phyloP scores from a whole-genome alignment of 1,139 yeast genomes.

The Taphrina deformans region DNA sequence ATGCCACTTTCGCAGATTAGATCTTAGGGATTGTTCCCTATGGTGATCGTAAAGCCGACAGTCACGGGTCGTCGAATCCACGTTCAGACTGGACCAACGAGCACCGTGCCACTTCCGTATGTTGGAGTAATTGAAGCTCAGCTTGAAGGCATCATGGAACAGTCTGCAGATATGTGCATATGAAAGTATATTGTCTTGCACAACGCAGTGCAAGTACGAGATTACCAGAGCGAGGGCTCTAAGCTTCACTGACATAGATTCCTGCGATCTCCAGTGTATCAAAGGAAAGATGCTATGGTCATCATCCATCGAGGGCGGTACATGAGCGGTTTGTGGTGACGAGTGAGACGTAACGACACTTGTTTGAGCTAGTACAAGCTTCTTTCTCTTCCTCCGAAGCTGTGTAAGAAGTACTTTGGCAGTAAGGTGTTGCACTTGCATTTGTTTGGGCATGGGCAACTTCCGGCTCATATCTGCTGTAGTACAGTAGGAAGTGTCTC shows the following conservation, averaged over 20 bases:
- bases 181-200: not conserved
- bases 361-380: not conserved
- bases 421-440: not conserved
- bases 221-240: not conserved
- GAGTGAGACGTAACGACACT: not conserved
- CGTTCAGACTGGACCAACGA: not conserved
- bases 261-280: too few relatives aligned
- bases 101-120: not conserved
- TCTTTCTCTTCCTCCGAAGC: not conserved
- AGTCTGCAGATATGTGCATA: not conserved
- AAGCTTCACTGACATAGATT: too few relatives aligned
- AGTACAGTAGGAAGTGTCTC: not conserved
- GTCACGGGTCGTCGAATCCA: not conserved
- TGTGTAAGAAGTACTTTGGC: not conserved
- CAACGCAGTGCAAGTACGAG: not conserved
- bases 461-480: not conserved
- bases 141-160: not conserved
- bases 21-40: not conserved
- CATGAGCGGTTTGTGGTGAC: not conserved
- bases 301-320: too few relatives aligned
- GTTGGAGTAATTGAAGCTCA: not conserved
- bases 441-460: not conserved
- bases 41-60: not conserved
- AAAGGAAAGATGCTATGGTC: too few relatives aligned
- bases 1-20: not conserved